Evolutionary conservation across 805 yeast species (phyloP).

Genomic region (Cyberlindnera amylophila): DNA sequence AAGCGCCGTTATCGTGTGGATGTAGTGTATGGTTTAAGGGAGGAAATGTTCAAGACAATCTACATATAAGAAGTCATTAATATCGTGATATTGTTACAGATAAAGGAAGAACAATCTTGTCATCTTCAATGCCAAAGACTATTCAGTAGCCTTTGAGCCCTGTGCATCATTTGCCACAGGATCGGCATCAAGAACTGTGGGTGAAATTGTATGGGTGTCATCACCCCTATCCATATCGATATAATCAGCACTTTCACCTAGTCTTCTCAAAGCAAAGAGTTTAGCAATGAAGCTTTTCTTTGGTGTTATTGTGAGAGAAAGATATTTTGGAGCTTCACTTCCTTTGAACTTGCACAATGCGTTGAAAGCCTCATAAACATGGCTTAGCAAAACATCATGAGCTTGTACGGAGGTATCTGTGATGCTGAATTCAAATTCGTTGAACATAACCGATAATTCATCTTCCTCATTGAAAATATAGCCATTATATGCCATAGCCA

Average conservation of each 20-base stretch:
- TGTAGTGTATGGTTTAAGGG: no score
- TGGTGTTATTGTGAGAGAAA: constrained; percentile 14
- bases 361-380: constrained; percentile 17
- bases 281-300: constrained; percentile 16
- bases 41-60: no score
- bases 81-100: no score
- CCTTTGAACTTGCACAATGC: constrained; percentile 5
- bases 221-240: no score
- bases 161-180: no score
- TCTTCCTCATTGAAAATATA: constrained; percentile 20
- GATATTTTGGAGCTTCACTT: constrained; percentile 9
- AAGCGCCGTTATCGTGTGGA: no score
- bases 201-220: no score
- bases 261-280: constrained; percentile 13
- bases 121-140: no score
- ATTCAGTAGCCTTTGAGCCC: no score
- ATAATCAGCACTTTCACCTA: background rate
- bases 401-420: constrained; percentile 20
- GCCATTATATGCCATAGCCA: constrained; percentile 15
- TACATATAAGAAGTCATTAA: no score
- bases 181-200: no score
- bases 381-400: constrained; percentile 17
- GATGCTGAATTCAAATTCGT: constrained; percentile 18
- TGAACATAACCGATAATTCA: constrained; percentile 20
- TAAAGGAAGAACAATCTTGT: no score